Percentiles rank a stretch among this genome's conserved stretches.
These are phyloP conservation scores for Adansonia rubrostipa DNA, from an alignment of 441 rosid species.

Conservation along the genomic window DNA sequence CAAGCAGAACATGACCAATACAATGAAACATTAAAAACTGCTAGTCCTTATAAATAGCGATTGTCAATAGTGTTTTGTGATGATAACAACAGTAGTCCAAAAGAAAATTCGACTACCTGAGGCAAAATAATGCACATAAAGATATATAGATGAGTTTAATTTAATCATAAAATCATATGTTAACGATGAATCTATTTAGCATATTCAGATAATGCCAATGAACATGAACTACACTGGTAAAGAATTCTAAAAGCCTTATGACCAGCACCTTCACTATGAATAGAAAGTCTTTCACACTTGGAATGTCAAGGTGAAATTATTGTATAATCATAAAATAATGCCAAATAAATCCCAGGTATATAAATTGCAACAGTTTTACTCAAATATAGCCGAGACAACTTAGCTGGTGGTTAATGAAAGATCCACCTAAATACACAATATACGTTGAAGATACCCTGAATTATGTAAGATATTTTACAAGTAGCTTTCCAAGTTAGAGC, in stretches of 20 bases:
- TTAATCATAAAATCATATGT: not conserved
- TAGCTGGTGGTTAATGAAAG: not conserved
- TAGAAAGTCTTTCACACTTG: not conserved
- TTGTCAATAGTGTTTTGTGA: not conserved
- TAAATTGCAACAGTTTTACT: not conserved
- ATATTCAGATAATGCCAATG: not conserved
- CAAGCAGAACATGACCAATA: constrained; percentile 10
- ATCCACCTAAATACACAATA: constrained; percentile 10
- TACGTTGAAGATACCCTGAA: constrained; percentile 5
- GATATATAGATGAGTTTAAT: not conserved
- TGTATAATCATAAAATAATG: not conserved
- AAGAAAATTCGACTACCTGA: constrained; percentile 11
- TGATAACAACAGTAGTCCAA: constrained; percentile 20
- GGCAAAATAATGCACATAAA: not conserved
- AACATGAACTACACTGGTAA: constrained; percentile 1
- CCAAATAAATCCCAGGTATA: constrained; percentile 3
- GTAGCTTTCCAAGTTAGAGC: not conserved
- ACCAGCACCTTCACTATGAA: not conserved
- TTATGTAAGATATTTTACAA: not conserved
- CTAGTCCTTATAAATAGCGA: not conserved
- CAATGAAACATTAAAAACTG: constrained; percentile 5
- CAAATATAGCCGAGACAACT: not conserved
- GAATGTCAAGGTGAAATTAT: not conserved
- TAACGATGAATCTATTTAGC: not conserved
- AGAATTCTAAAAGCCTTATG: not conserved